These are phyloP conservation scores for Oropetium thomaeum DNA, from an alignment of 176 grass and related monocot species.

Conservation along the genomic window DNA sequence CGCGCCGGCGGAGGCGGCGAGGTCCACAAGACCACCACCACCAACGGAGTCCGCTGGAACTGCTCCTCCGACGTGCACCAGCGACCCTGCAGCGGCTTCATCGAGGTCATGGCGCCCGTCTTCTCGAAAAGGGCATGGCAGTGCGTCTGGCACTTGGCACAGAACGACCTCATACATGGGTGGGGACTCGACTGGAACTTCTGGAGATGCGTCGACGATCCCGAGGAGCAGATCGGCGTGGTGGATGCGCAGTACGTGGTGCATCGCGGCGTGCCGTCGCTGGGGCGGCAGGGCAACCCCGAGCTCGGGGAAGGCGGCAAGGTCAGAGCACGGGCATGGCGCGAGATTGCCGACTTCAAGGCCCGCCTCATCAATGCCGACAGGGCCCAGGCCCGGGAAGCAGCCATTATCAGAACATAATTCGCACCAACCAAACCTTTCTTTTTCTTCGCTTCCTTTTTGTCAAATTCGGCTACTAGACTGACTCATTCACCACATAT, in stretches of 20 bases:
- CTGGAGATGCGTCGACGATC: slow-evolving; percentile 26
- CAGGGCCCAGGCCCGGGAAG: background rate
- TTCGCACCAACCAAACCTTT: no score
- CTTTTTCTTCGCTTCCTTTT: no score
- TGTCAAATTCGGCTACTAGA: no score
- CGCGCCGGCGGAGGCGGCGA: background rate
- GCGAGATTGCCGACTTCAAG: background rate
- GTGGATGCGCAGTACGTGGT: slow-evolving; percentile 36
- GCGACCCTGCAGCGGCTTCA: slow-evolving; percentile 37
- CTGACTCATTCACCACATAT: no score
- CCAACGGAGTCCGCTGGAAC: background rate
- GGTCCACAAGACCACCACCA: slow-evolving; percentile 3
- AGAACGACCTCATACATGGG: slow-evolving; percentile 36
- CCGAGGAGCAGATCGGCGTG: slow-evolving; percentile 10
- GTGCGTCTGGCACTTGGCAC: slow-evolving; percentile 32
- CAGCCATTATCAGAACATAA: no score
- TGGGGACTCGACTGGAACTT: slow-evolving; percentile 29
- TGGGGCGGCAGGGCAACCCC: background rate
- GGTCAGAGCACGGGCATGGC: background rate
- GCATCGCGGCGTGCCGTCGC: slow-evolving; percentile 15
- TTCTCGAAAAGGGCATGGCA: slow-evolving; percentile 27
- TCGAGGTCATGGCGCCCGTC: slow-evolving; percentile 41
- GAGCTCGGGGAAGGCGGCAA: background rate
- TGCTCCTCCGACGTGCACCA: background rate
- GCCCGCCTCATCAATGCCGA: background rate